Evolutionary conservation across 768 basidiomycete genomes (phyloP).

Genomic region (Lentinula edodes): DNA sequence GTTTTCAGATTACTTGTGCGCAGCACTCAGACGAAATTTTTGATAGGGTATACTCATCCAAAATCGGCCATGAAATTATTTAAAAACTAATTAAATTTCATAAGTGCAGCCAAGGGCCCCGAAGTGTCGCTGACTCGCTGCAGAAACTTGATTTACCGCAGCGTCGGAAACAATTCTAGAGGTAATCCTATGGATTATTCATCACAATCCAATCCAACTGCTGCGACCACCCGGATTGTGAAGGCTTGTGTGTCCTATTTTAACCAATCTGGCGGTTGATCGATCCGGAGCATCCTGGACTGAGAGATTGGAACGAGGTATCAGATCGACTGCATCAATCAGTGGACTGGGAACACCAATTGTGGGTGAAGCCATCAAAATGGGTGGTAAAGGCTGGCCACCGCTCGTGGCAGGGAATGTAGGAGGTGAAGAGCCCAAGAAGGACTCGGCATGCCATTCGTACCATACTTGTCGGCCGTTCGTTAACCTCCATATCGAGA

Average conservation of each 20-base stretch:
- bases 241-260: constrained; percentile 91
- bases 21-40: neutral
- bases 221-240: constrained; percentile 89
- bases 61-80: too few relatives aligned
- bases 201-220: constrained; percentile 83
- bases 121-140: neutral
- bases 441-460: constrained; percentile 97
- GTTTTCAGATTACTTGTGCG: neutral
- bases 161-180: neutral
- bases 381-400: constrained; percentile 12
- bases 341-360: constrained; percentile 56
- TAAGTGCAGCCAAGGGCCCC: neutral
- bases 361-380: constrained; percentile 17
- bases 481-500: constrained; percentile 92
- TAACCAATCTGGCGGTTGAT: constrained; percentile 43
- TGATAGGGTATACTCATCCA: too few relatives aligned
- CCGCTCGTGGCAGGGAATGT: constrained; percentile 13
- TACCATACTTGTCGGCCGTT: constrained; percentile 93
- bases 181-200: neutral
- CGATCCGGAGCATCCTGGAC: constrained; percentile 11
- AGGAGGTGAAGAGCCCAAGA: constrained; percentile 38
- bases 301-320: constrained; percentile 12
- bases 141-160: neutral
- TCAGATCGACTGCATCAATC: constrained; percentile 56
- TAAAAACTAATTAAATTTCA: neutral